These are phyloP conservation scores for Dendrocalamus latiflorus DNA, from an alignment of 202 grass and related monocot species.

Conservation along the genomic window DNA sequence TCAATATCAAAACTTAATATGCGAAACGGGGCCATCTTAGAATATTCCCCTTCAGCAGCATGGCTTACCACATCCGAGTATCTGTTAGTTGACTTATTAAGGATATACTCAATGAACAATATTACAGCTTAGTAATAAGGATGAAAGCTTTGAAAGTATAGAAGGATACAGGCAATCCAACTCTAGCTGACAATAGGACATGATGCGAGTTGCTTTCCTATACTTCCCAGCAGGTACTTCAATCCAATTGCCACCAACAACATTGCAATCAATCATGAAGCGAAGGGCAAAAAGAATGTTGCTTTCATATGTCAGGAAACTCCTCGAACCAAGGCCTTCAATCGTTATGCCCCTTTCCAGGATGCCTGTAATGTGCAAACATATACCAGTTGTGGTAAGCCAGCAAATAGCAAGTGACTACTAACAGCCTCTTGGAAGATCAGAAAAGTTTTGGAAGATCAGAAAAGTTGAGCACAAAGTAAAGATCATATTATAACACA, in stretches of 20 bases:
- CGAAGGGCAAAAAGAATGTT: no score
- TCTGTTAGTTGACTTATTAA: conserved; percentile 65
- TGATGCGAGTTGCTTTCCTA: no score
- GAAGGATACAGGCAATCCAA: conserved; percentile 97
- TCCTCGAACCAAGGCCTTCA: no score
- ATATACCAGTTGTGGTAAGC: conserved; percentile 14
- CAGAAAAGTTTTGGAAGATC: no score
- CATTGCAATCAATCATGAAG: no score
- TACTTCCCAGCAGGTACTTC: no score
- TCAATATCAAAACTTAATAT: conserved; percentile 99
- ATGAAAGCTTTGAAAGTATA: conserved; percentile 3
- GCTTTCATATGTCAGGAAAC: no score
- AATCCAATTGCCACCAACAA: no score
- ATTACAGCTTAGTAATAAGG: conserved; percentile 6
- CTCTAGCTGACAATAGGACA: no score
- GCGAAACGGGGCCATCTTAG: conserved; percentile 94
- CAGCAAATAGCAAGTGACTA: neutral
- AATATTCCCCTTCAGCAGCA: conserved; percentile 74
- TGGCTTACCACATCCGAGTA: conserved; percentile 87
- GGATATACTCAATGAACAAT: conserved; percentile 18
- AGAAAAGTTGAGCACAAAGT: neutral
- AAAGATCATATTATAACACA: conserved; percentile 12
- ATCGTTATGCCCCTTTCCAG: no score
- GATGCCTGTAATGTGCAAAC: no score
- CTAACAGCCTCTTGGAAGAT: neutral